Evolutionary conservation across 2,329 filamentous ascomycete species (phyloP), one percentile per base, ranked within the genome.

Genomic region (Fusarium brevicatenulatum): DNA sequence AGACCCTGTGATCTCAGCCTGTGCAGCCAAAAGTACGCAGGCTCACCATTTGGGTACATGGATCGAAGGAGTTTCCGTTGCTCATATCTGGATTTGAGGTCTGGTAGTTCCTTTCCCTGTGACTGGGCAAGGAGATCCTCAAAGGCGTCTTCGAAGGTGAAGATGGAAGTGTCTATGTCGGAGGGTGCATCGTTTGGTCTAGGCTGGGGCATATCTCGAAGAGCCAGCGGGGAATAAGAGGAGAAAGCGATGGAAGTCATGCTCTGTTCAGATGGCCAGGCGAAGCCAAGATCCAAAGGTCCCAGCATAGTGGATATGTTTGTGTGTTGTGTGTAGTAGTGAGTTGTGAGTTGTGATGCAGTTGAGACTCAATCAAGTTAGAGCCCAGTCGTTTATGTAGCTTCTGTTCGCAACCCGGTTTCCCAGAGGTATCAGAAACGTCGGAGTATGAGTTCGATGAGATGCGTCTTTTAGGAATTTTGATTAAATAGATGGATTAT

Each of bases 91-190:
- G 74, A 77, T 18, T 73, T 70, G 28, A 87, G 83, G 25, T 85
- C 81, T 9, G 82, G 81, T 25, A 89, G 78, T 5, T 79, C 77
- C 11, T 81, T 79, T 8, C 83, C 84, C 19, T 83, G 82, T n/a
- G 82, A 83, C 23, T 84, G 83, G n/a, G 81, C 80, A 18, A 90
- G 81, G 21, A 90, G 83, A 69, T 90, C 88, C 73, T 90, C 88
- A 68, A 90, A 89, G 52, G 88, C 88, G 71, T 90, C 87, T 37
- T 85, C 82, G 71, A 88, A 90, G 13, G 86, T 87, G 74, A 88
- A 88, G 39, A 81, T 74, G 43, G 75, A 77, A 18, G 79, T 52
- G 63, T 85, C 82, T 37, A 80, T 68, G 49, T 80, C 80, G 8
- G 78, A 66, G 13, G 84, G 82, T 4, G 83, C 79, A 69, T 86